phyloP scores from a whole-genome alignment of 2,329 filamentous ascomycete genomes.

The Cladosporium sphaerospermum region DNA sequence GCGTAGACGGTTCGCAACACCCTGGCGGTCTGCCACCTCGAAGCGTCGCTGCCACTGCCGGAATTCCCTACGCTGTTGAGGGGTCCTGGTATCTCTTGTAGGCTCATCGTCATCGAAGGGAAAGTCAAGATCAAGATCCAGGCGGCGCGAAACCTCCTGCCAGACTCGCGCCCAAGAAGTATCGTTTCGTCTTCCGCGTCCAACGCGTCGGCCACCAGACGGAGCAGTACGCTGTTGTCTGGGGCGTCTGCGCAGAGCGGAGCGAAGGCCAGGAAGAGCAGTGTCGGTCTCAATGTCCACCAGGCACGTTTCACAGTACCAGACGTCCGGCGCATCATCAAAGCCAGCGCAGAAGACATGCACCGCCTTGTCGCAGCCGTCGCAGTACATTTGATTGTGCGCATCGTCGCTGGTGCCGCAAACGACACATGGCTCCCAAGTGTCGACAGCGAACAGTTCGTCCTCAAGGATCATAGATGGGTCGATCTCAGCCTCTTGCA shows the following conservation, averaged over 20 bases:
- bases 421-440: conserved; percentile 68
- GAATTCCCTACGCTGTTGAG: conserved; percentile 52
- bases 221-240: conserved; percentile 17
- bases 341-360: conserved; percentile 89
- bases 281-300: conserved; percentile 25
- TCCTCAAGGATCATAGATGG: conserved; percentile 70
- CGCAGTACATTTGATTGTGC: conserved; percentile 80
- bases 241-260: conserved; percentile 20
- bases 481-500: conserved; percentile 85
- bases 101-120: conserved; percentile 66
- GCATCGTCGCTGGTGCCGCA: conserved; percentile 77
- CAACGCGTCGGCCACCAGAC: neutral
- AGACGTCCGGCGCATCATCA: conserved; percentile 51
- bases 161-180: conserved; percentile 71
- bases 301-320: conserved; percentile 85
- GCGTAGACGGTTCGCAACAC: conserved; percentile 55
- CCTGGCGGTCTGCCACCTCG: conserved; percentile 72
- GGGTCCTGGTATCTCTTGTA: conserved; percentile 46
- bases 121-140: conserved; percentile 75
- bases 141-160: conserved; percentile 78
- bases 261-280: conserved; percentile 22
- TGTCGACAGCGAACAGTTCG: conserved; percentile 50
- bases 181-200: conserved; percentile 31
- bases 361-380: conserved; percentile 81
- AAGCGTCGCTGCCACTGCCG: conserved; percentile 77